A percentile compares a stretch with the other conserved stretches of the same genome.
Evolutionary conservation across 352 stramenopile species (phyloP).

Genomic region (Globisporangium radiosum): DNA sequence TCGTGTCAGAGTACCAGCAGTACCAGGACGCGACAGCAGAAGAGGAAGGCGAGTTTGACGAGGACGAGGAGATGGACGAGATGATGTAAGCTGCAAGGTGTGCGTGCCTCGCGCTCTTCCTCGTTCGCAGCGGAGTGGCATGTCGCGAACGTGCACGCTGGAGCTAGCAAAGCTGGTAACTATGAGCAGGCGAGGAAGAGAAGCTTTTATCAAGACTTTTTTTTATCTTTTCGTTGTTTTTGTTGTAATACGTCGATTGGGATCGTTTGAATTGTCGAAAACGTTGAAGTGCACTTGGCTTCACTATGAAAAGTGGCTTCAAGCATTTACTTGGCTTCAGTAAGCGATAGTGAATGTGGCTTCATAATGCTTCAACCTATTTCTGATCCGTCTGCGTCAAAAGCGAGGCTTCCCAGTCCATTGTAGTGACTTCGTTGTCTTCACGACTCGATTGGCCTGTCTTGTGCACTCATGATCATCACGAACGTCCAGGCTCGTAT

Average conservation of each 20-base stretch:
- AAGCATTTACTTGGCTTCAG: too few species aligned
- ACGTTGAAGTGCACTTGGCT: neutral
- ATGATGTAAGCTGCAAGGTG: slow-evolving; percentile 78
- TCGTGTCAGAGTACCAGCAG: slow-evolving; percentile 99
- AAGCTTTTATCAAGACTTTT: slow-evolving; percentile 41
- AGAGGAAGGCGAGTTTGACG: slow-evolving; percentile 97
- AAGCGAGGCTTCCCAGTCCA: too few species aligned
- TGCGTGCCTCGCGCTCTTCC: slow-evolving; percentile 2
- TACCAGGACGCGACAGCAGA: slow-evolving; percentile 99
- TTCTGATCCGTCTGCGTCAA: too few species aligned
- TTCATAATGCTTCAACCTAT: too few species aligned
- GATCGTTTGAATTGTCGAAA: slow-evolving; percentile 10
- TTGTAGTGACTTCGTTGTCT: too few species aligned
- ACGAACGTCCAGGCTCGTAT: slow-evolving; percentile 2
- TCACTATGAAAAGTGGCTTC: too few species aligned
- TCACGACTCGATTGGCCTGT: too few species aligned
- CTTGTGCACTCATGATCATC: slow-evolving; percentile 8
- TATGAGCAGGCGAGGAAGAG: slow-evolving; percentile 57
- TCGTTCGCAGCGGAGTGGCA: slow-evolving; percentile 14
- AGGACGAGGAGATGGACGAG: slow-evolving; percentile 93
- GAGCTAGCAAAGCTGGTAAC: slow-evolving; percentile 47
- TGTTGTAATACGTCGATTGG: slow-evolving; percentile 6
- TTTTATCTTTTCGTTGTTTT: slow-evolving; percentile 52
- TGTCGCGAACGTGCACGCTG: slow-evolving; percentile 6
- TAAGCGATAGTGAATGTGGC: too few species aligned